A percentile compares a stretch with the other conserved stretches of the same genome.
phyloP scores from a whole-genome alignment of 345 rosid species.

The Zanthoxylum bungeanum region DNA sequence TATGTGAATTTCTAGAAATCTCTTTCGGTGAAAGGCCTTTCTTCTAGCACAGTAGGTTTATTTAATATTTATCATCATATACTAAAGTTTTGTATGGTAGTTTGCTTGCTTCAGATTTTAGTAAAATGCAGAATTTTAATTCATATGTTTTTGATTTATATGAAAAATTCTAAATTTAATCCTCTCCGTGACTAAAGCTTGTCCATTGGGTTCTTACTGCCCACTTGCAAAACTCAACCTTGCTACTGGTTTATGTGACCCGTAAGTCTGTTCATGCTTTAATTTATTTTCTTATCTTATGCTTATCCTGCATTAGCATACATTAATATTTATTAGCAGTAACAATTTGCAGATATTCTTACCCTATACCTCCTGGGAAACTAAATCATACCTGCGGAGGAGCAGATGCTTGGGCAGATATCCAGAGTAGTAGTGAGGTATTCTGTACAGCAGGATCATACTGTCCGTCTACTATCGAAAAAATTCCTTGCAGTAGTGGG shows the following conservation, averaged over 20 bases:
- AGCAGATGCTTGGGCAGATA: constrained; percentile 92
- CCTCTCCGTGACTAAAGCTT: constrained; percentile 51
- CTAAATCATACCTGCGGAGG: constrained; percentile 88
- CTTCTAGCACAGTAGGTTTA: neutral
- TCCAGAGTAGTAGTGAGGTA: constrained; percentile 66
- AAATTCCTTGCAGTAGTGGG: constrained; percentile 84
- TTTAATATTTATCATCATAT: neutral
- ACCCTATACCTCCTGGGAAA: constrained; percentile 77
- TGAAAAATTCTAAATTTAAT: neutral
- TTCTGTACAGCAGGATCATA: constrained; percentile 93
- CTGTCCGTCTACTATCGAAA: constrained; percentile 76
- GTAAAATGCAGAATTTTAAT: neutral
- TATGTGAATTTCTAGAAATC: neutral
- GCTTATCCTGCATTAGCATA: constrained; percentile 19
- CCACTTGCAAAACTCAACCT: constrained; percentile 67
- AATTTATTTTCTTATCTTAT: neutral
- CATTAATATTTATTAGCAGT: constrained; percentile 48
- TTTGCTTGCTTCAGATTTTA: constrained; percentile 6
- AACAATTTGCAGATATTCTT: constrained; percentile 68
- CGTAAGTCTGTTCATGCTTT: constrained; percentile 59
- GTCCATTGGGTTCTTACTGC: constrained; percentile 92
- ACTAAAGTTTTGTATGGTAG: neutral
- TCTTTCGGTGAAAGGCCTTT: neutral
- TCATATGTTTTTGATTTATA: neutral
- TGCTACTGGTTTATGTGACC: constrained; percentile 87